A percentile compares a stretch with the other conserved stretches of the same genome.
Conservation (phyloP, 1,284 basidiomycete genomes). For the Schizophyllum amplum region DNA sequence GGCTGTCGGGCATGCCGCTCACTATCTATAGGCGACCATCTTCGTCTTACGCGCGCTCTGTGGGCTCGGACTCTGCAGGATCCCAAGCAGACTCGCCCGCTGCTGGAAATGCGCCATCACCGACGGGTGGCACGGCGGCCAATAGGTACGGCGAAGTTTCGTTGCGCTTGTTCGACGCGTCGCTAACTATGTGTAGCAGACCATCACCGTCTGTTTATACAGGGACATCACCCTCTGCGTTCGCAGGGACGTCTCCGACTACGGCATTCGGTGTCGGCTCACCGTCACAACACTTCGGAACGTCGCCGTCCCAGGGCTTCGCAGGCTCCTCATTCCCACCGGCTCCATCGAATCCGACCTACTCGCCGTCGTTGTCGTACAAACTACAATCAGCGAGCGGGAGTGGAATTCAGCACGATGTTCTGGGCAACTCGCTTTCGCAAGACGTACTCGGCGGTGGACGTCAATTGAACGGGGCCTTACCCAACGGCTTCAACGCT, state of each 20-base stretch:
- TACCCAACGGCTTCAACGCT: neutral
- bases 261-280: slow-evolving; percentile 38
- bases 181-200: neutral
- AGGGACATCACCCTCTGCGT: neutral
- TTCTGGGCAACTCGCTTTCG: neutral
- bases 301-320: slow-evolving; percentile 42
- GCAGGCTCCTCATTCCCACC: slow-evolving; percentile 55
- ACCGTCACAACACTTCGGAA: slow-evolving; percentile 34
- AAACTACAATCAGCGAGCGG: neutral
- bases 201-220: neutral
- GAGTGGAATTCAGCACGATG: neutral
- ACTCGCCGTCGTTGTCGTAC: slow-evolving; percentile 9
- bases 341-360: slow-evolving; percentile 23
- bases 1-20: no score
- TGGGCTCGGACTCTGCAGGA: neutral
- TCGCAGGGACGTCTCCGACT: neutral
- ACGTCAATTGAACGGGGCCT: neutral
- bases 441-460: no score
- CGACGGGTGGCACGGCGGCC: no score
- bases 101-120: neutral
- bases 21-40: neutral
- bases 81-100: neutral
- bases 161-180: no score
- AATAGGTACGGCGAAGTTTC: neutral
- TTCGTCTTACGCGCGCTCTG: neutral